A percentile compares a stretch with the other conserved stretches of the same genome.
Conservation (phyloP, 768 basidiomycete genomes). For the Mycena floridula region DNA sequence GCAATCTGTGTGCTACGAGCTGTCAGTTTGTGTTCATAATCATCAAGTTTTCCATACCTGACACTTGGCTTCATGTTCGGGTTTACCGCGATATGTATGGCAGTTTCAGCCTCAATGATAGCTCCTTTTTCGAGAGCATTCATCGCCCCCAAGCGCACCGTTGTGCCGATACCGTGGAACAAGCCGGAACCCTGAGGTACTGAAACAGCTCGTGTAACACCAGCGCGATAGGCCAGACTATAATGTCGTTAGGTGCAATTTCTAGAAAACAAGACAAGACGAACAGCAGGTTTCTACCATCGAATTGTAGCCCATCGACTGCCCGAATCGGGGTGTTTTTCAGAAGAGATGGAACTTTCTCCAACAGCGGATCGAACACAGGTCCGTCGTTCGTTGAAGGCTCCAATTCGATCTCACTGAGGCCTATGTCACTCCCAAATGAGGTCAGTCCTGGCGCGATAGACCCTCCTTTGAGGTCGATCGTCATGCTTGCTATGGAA, state of each 20-base stretch:
- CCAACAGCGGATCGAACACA: conserved; percentile 39
- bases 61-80: conserved; percentile 42
- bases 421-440: conserved; percentile 52
- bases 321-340: conserved; percentile 37
- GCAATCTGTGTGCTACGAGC: conserved; percentile 68
- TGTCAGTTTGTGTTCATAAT: too few species aligned
- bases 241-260: conserved; percentile 2
- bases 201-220: conserved; percentile 58
- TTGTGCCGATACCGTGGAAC: conserved; percentile 50
- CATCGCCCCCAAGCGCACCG: conserved; percentile 49
- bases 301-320: conserved; percentile 69
- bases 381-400: conserved; percentile 53
- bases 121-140: conserved; percentile 56
- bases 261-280: conserved; percentile 6
- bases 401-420: conserved; percentile 59
- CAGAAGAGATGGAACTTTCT: conserved; percentile 35
- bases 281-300: conserved; percentile 47
- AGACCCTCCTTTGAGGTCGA: conserved; percentile 65
- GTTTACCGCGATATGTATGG: conserved; percentile 54
- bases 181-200: conserved; percentile 45
- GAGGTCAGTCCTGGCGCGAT: conserved; percentile 44
- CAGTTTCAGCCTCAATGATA: conserved; percentile 50
- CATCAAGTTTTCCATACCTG: too few species aligned
- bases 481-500: conserved; percentile 15
- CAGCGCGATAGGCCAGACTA: conserved; percentile 58